Evolutionary conservation across 495 filamentous ascomycete genomes (phyloP).

Genomic region (Hypoxylon perforatum): DNA sequence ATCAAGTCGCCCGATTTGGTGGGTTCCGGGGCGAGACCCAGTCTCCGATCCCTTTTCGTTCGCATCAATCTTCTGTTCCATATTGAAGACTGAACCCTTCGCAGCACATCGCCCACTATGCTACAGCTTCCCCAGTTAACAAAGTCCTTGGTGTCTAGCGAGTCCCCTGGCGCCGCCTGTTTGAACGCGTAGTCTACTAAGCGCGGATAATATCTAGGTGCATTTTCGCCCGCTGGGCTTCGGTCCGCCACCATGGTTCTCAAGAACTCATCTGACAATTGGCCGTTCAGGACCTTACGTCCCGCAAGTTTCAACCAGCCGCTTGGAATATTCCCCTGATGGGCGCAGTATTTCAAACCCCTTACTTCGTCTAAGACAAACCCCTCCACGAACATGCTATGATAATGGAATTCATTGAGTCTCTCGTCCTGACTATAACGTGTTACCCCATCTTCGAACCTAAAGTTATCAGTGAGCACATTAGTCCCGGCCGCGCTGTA

Average conservation of each 20-base stretch:
- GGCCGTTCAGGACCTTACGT: conserved; percentile 24
- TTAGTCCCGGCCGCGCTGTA: conserved; percentile 47
- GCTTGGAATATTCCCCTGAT: conserved; percentile 32
- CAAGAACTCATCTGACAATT: conserved; percentile 54
- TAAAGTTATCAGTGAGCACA: conserved; percentile 34
- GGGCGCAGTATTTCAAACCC: conserved; percentile 31
- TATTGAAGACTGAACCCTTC: conserved; percentile 41
- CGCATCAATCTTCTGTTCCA: conserved; percentile 46
- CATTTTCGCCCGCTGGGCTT: conserved; percentile 45
- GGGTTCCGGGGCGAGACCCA: conserved; percentile 38
- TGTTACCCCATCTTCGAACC: conserved; percentile 38
- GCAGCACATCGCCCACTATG: conserved; percentile 38
- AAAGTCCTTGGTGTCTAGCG: conserved; percentile 18
- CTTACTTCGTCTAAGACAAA: conserved; percentile 48
- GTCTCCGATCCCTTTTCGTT: background rate
- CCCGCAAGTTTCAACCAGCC: conserved; percentile 33
- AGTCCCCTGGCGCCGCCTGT: conserved; percentile 40
- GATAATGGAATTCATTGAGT: conserved; percentile 38
- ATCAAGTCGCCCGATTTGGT: conserved; percentile 43
- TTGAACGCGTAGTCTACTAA: conserved; percentile 35
- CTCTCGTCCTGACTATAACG: background rate
- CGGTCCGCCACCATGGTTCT: conserved; percentile 56
- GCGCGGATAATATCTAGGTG: conserved; percentile 43
- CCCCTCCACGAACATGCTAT: conserved; percentile 52
- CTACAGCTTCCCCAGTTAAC: conserved; percentile 24